Evolutionary conservation across 495 filamentous ascomycete species (phyloP), one percentile per base, ranked within the genome.

Genomic region (Penicillium tannophilum): DNA sequence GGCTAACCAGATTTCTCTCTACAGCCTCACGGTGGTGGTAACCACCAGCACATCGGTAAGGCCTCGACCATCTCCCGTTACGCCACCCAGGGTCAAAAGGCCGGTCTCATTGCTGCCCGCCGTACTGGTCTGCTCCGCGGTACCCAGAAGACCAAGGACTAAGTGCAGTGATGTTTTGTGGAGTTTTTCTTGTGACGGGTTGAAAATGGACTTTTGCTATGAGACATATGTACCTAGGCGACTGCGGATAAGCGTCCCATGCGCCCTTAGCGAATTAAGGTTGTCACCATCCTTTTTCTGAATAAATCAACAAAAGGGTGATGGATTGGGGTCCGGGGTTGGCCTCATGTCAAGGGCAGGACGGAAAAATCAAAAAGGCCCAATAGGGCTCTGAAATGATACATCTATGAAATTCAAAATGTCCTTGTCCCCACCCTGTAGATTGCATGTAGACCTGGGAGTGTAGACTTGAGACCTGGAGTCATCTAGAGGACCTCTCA

Each of bases 21-120:
- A 71, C 60, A 88, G 85, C 94, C 94, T 83, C 94, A 98, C 90
- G 94, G 94, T 90, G 90, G 90, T 93, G 94, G 94, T 96, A 99
- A 99, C 85, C 94, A 99, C 83, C 94, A 99, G 86, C 94, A 99
- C 84, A 99, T 99, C 73, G 94, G 94, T 89, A 98, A 98, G 84
- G 95, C 94, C 61, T 98, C 95, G 41, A 99, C 94, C 66, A 99
- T 99, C 82, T 96, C 91, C 64, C 89, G 94, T 76, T 96, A 93
- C 82, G 94, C 94, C 62, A 89, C 88, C 74, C 90, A 91, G 78
- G 94, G 94, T 90, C 94, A 99, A 86, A 99, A 99, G 86, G 95
- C 95, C 74, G 94, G 94, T 97, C 92, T 97, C 74, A 99, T 99
- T 84, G 94, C 94, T 77, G 94, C 94, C 79, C 85, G 94, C 80